Base-by-base conservation (phyloP, 306 rosid species). In the Rosa rugosa region DNA sequence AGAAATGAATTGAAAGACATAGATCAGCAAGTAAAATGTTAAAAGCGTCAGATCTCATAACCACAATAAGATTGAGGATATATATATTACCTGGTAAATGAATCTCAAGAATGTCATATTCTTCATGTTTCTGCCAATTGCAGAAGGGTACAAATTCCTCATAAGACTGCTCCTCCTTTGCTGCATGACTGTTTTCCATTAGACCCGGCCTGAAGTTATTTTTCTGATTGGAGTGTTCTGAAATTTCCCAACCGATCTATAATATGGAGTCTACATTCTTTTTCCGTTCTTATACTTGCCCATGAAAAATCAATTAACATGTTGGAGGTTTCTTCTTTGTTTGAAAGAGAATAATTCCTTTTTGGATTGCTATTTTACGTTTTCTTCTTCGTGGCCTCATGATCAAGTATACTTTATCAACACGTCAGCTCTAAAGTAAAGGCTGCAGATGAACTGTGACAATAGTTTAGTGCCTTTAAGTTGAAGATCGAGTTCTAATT, bases 61-160 rank as follows among this genome's bases (percentile, higher is more conserved):
- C n/a, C 6, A 11, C 34, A 2, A 73, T 5, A 63, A 63, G 12
- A 12, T 12, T 3, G 17, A 47, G 53, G 5, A 27, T 14, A 27
- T 1, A 56, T 13, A 20, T 14, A 7, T 1, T 71, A 86, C 90
- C 90, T 78, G 60, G 80, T 56, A 86, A 78, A 72, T 86, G 84
- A 79, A 81, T 63, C 67, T 86, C 80, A 46, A 86, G 87, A 79
- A 83, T 44, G 11, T 86, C 79, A 16, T 36, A 17, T 77, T 14
- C 87, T 41, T 78, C 78, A 20, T 51, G 67, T 38, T 76, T 72
- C 13, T 72, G 66, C 90, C 80, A 86, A 12, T 62, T 2, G 85
- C 87, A 86, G 22, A 59, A 72, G 5, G 90, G 90, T 56, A 76
- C 84, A 46, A 86, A 86, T 0, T 80, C 79, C 41, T 77, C 85